phyloP scores from a whole-genome alignment of 176 grass and related monocot genomes.

The Carex scoparia region DNA sequence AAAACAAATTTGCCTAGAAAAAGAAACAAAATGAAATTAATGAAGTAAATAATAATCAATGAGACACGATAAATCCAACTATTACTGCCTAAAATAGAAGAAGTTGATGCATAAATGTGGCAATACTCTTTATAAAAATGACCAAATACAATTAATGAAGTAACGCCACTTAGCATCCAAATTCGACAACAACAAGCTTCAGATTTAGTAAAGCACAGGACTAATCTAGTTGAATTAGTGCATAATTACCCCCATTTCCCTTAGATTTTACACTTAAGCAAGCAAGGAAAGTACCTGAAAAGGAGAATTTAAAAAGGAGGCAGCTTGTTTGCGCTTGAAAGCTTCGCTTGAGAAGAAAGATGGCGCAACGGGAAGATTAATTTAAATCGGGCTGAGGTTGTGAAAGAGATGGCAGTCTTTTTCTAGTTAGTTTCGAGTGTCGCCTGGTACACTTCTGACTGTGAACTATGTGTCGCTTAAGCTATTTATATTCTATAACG shows the following conservation, averaged over 20 bases:
- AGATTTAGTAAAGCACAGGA: neutral
- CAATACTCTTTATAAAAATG: neutral
- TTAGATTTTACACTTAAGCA: neutral
- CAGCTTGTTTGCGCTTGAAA: neutral
- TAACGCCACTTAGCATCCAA: neutral
- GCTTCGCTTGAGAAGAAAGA: neutral
- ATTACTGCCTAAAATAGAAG: neutral
- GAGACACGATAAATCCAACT: neutral
- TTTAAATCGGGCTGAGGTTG: neutral
- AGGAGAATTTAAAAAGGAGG: neutral
- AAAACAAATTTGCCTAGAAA: neutral
- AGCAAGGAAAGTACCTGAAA: conserved; percentile 13
- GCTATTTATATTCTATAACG: neutral
- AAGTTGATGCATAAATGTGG: neutral
- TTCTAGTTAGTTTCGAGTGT: neutral
- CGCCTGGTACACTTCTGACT: neutral
- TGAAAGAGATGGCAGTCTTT: neutral
- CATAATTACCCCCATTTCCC: neutral
- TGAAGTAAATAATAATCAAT: neutral
- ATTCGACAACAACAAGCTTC: neutral
- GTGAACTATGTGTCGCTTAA: neutral
- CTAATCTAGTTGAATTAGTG: neutral
- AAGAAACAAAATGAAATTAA: neutral
- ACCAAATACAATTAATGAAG: neutral
- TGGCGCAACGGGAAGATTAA: neutral